Conservation (phyloP, 495 filamentous ascomycete species). For the Tuber indicum region DNA sequence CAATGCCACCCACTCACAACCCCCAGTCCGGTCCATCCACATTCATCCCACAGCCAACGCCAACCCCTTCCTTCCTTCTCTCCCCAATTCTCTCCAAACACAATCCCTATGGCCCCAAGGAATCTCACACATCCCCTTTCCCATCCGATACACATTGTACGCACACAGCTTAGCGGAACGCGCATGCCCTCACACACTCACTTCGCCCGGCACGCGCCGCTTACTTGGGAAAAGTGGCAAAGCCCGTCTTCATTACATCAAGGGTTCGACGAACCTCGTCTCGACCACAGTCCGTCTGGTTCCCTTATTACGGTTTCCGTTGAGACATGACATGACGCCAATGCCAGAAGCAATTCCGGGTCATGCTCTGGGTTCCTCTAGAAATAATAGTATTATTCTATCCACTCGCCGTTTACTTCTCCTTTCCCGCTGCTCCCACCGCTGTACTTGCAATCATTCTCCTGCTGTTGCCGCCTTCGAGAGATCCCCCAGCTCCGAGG, state of each 20-base stretch:
- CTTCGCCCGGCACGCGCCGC: conserved; percentile 42
- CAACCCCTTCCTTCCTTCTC: conserved; percentile 38
- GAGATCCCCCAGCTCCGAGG: not conserved
- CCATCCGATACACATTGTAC: conserved; percentile 33
- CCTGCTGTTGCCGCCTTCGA: not conserved
- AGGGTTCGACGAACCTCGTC: conserved; percentile 37
- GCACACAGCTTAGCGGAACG: conserved; percentile 40
- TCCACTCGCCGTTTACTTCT: conserved; percentile 17
- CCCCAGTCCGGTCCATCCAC: conserved; percentile 24
- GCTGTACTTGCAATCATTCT: not conserved
- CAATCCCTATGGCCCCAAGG: conserved; percentile 30
- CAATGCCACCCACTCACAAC: not conserved
- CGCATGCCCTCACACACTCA: conserved; percentile 36
- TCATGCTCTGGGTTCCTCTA: conserved; percentile 31
- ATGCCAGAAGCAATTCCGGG: conserved; percentile 35
- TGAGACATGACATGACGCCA: conserved; percentile 42
- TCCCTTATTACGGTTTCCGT: conserved; percentile 26
- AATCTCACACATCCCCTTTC: conserved; percentile 39
- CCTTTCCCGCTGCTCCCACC: conserved; percentile 24
- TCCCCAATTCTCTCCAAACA: conserved; percentile 35
- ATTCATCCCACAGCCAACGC: conserved; percentile 33
- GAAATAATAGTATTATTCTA: conserved; percentile 15
- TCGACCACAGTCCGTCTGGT: conserved; percentile 26
- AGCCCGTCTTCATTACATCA: conserved; percentile 42
- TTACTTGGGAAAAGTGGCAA: conserved; percentile 42